Evolutionary conservation across 1,284 basidiomycete genomes (phyloP), one percentile per base, ranked within the genome.

Genomic region (Ceratobasidium theobromae): DNA sequence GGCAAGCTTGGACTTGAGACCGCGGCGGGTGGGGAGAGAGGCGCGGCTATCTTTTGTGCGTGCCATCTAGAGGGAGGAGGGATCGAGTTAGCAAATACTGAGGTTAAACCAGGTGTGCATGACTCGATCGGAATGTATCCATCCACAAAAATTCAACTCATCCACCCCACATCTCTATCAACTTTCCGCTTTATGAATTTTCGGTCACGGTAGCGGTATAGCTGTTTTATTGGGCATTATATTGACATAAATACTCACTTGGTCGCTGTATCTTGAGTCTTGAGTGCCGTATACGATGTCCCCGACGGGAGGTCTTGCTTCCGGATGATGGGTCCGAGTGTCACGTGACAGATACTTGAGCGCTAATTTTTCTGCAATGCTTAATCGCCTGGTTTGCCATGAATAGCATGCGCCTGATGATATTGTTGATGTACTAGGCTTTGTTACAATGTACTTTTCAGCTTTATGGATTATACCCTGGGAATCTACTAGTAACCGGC

Each of bases 1-100:
- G 68, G 88, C 80, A 74, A 86, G 82, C 72, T 86, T 82, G 49
- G 86, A 79, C 75, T 95, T 93, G 78, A 79, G 81, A 74, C 88
- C 88, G 77, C 67, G 67, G 51, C 67, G 67, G 45, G 67, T 54
- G n/a, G 57, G 57, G 45, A 49, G 57, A 30, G 57, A 62, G 16
- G 57, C 57, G 57, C 57, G 57, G 33, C 46, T 62, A 25, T 62
- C 57, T 33, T 62, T 62, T 30, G 57, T 62, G 57, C 57, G 57
- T 62, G 57, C 57, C 57, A 62, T 62, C 57, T 62, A 21, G n/a
- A n/a, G n/a, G n/a, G n/a, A n/a, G n/a, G n/a, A n/a, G n/a, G n/a
- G n/a, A n/a, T n/a, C n/a, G n/a, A n/a, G n/a, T n/a, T n/a, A n/a
- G n/a, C n/a, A n/a, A n/a, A n/a, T n/a, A n/a, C n/a, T n/a, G n/a